Base-by-base conservation (phyloP, 1,284 basidiomycete species). In the Neolentinus lepideus region DNA sequence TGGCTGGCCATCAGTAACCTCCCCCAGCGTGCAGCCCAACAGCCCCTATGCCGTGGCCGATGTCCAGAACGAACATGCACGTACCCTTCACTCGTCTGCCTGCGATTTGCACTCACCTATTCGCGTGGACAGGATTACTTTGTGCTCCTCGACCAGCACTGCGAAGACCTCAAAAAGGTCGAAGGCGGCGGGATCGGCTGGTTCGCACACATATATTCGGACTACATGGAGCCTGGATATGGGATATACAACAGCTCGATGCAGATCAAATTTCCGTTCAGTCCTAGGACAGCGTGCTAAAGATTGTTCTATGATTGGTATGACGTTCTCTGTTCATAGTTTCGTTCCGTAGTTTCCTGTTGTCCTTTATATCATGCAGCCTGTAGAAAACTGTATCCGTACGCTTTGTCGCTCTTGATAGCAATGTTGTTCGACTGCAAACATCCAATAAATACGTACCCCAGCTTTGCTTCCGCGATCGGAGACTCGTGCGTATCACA, bases 161-260 rank as follows among this genome's bases (percentile, higher is more conserved):
- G 88, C 62, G 62, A 70, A 10, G 75, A 80, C 62, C 74, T 88
- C 63, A 88, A 89, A 68, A 63, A 62, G 0, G 77, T 79, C 25
- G 68, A 74, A 10, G 75, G 76, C 3, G 85, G 85, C n/a, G 84
- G 85, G 26, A 71, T 90, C 22, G 89, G 88, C 11, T 90, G 88
- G 88, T 91, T 91, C 64, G 83, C 83, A 51, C 88, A 90, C 63
- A 83, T 89, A 51, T 90, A 87, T 63, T 80, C 80, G 2, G 85
- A 89, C 62, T 59, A 68, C 57, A 75, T 81, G 66, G 84, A 85
- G 61, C 80, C 80, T 26, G 85, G 85, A 19, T 88, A 87, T 61
- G 85, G 84, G 2, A 78, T 87, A 53, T 84, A 84, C 63, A 69
- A 75, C 50, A 58, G 50, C 12, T 85, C 86, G 64, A 60, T 61